Evolutionary conservation across 108 stramenopile species (phyloP).

Genomic region (Pseudonitzschia delicatissima): DNA sequence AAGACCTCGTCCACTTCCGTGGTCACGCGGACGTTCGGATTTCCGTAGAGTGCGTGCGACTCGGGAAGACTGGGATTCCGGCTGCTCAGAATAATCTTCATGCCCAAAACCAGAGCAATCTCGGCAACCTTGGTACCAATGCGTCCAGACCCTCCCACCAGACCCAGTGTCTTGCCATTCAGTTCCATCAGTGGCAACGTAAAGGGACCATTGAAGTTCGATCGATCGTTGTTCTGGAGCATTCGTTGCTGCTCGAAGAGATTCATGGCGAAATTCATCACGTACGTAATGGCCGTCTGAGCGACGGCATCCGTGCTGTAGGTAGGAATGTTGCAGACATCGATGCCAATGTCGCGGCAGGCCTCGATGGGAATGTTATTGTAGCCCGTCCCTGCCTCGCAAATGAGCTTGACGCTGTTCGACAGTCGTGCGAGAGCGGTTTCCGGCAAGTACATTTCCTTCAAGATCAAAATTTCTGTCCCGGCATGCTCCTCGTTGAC

Average conservation of each 20-base stretch:
- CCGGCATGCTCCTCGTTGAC: constrained; percentile 51
- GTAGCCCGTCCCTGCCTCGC: constrained; percentile 89
- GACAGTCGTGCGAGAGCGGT: constrained; percentile 54
- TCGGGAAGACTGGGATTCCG: constrained; percentile 46
- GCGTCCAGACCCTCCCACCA: constrained; percentile 86
- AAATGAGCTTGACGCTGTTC: constrained; percentile 61
- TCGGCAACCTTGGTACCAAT: constrained; percentile 86
- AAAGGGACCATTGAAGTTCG: constrained; percentile 71
- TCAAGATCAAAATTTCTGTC: constrained; percentile 76
- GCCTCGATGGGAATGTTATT: constrained; percentile 75
- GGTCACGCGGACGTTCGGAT: constrained; percentile 54
- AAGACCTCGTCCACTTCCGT: constrained; percentile 57
- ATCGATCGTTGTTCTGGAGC: constrained; percentile 52
- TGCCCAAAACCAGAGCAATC: constrained; percentile 82
- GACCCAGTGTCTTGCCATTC: constrained; percentile 69
- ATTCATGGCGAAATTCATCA: constrained; percentile 79
- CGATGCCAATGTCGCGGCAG: constrained; percentile 42
- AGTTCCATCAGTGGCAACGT: constrained; percentile 78
- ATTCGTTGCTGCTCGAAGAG: constrained; percentile 77
- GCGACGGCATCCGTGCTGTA: constrained; percentile 86
- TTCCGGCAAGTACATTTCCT: constrained; percentile 73
- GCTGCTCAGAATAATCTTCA: constrained; percentile 73
- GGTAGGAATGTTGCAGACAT: constrained; percentile 78
- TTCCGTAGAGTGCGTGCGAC: constrained; percentile 48
- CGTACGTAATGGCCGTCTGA: constrained; percentile 84